Evolutionary conservation across 176 grass and related monocot species (phyloP).

Genomic region (Aechmea fasciata): DNA sequence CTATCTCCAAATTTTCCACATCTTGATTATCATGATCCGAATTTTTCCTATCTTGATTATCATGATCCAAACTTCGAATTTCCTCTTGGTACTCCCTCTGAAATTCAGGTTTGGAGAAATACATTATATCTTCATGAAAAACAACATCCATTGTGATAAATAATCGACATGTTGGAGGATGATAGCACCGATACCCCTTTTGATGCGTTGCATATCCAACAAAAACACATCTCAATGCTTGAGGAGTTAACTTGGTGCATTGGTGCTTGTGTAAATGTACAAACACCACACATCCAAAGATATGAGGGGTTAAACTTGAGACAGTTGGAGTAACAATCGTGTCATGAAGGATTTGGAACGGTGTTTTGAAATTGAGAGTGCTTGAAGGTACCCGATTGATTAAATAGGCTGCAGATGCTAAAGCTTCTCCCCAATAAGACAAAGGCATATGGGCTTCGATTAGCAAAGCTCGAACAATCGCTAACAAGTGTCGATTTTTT

Average conservation of each 20-base stretch:
- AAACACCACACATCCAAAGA: neutral
- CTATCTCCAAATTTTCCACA: no score
- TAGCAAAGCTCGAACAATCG: no score
- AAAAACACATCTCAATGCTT: neutral
- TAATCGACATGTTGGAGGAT: neutral
- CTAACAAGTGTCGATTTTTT: no score
- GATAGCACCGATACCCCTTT: neutral
- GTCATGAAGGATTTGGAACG: no score
- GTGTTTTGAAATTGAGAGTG: no score
- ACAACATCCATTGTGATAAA: neutral
- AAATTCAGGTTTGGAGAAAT: neutral
- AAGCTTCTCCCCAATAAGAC: no score
- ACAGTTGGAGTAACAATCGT: no score
- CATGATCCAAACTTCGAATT: neutral
- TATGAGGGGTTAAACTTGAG: neutral
- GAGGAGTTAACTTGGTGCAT: neutral
- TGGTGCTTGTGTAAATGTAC: neutral
- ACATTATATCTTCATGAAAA: neutral
- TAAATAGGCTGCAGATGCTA: no score
- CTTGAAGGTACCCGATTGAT: no score
- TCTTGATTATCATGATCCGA: no score
- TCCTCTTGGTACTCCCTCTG: neutral
- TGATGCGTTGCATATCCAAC: neutral
- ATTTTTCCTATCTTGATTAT: no score
- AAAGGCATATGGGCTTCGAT: no score